Conservation (phyloP, 1,284 basidiomycete genomes). For the Ganoderma resinaceum region DNA sequence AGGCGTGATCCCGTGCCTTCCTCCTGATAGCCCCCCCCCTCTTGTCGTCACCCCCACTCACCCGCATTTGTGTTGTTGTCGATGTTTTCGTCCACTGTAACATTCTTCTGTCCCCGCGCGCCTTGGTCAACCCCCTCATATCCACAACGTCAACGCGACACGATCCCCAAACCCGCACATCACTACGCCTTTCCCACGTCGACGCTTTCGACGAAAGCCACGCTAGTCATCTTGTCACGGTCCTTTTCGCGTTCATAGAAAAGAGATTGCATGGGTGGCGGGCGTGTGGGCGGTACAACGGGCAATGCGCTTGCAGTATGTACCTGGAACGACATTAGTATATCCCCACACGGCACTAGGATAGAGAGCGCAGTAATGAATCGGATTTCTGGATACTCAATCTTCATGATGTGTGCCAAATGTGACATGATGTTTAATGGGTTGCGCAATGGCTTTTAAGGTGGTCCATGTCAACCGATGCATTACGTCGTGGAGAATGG, state of each 20-base stretch:
- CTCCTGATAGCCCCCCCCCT: not conserved
- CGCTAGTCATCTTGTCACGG: not conserved
- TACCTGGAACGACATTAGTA: constrained; percentile 16
- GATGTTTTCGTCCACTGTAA: not conserved
- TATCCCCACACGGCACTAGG: constrained; percentile 18
- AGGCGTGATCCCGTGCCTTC: constrained; percentile 30
- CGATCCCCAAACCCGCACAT: not conserved
- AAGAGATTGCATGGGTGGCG: not conserved
- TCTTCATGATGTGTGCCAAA: not conserved
- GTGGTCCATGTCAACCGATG: no score
- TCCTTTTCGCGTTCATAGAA: not conserved
- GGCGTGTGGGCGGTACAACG: constrained; percentile 8
- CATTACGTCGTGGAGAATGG: no score
- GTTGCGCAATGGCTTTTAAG: no score
- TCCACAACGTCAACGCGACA: not conserved
- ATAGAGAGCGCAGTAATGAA: constrained; percentile 30
- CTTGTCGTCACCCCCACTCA: not conserved
- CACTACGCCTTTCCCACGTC: not conserved
- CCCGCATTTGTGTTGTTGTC: constrained; percentile 2
- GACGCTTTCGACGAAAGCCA: not conserved
- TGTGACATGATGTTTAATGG: no score
- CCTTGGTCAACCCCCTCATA: not conserved
- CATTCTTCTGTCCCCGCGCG: not conserved
- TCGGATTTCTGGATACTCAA: constrained; percentile 8
- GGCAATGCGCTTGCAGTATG: constrained; percentile 12